Conservation (phyloP, 768 basidiomycete species). For the Boletus tomentosulus region DNA sequence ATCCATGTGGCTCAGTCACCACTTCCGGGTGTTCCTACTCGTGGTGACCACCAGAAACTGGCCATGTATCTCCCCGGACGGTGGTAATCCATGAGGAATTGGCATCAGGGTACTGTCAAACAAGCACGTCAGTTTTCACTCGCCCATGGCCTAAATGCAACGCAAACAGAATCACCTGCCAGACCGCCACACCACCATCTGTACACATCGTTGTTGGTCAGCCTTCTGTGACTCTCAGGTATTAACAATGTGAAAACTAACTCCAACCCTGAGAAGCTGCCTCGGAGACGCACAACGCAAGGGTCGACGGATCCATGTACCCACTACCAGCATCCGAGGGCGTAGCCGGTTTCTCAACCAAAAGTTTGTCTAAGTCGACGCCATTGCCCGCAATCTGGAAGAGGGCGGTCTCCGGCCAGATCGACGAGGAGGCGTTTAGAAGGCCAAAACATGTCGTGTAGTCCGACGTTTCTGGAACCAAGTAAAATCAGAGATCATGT, state of each 20-base stretch:
- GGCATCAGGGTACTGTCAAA: conserved; percentile 34
- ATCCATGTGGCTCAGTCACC: neutral
- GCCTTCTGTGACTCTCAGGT: neutral
- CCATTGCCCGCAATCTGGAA: conserved; percentile 46
- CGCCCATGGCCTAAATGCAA: neutral
- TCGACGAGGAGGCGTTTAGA: conserved; percentile 49
- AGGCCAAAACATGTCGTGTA: conserved; percentile 60
- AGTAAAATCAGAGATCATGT: conserved; percentile 14
- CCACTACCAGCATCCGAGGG: conserved; percentile 41
- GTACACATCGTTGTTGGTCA: neutral
- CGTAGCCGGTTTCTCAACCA: conserved; percentile 51
- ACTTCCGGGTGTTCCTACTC: neutral
- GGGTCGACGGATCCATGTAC: conserved; percentile 51
- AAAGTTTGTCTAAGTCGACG: conserved; percentile 43
- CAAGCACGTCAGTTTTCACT: neutral
- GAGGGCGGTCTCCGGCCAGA: conserved; percentile 54
- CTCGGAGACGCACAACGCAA: conserved; percentile 55
- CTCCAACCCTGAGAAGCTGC: conserved; percentile 66
- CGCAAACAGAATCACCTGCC: conserved; percentile 28
- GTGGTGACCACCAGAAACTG: neutral
- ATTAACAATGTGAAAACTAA: conserved; percentile 32
- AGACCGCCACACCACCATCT: conserved; percentile 39
- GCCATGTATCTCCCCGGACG: conserved; percentile 9
- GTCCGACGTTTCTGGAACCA: conserved; percentile 49
- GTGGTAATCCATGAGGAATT: conserved; percentile 33